Conservation (phyloP, 2,329 filamentous ascomycete genomes). For the Intubia oerlemansii region DNA sequence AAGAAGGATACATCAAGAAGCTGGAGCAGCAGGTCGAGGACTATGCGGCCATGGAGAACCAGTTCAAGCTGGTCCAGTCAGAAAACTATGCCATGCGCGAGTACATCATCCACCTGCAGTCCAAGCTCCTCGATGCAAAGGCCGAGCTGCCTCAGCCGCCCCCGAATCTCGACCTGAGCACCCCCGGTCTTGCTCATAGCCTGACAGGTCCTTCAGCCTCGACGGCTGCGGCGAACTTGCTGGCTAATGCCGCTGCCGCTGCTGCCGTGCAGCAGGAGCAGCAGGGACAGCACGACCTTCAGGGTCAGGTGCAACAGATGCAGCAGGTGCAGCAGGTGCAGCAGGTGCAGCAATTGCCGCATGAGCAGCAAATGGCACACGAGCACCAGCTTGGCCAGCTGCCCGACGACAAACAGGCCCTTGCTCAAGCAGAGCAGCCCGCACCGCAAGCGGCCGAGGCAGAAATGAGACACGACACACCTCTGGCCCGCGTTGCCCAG, state of each 20-base stretch:
- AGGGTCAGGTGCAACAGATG: too few species aligned
- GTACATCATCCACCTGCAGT: slow-evolving; percentile 81
- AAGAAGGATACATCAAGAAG: slow-evolving; percentile 96
- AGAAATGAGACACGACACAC: slow-evolving; percentile 7
- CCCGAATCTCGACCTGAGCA: slow-evolving; percentile 48
- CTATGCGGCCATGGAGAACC: slow-evolving; percentile 51
- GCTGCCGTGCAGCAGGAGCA: slow-evolving; percentile 3
- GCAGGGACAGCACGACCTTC: too few species aligned
- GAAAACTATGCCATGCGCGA: slow-evolving; percentile 85
- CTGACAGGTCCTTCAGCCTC: slow-evolving; percentile 1
- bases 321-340: slow-evolving; percentile 1
- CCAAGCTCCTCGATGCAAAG: slow-evolving; percentile 61
- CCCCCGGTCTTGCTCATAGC: slow-evolving; percentile 1
- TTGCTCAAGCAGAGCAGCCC: background rate
- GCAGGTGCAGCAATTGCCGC: background rate
- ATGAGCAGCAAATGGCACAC: background rate
- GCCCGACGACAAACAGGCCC: background rate
- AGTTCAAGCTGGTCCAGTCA: slow-evolving; percentile 58
- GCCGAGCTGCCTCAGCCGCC: slow-evolving; percentile 73
- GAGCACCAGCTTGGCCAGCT: too few species aligned
- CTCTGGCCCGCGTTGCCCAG: slow-evolving; percentile 28
- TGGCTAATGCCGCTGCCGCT: slow-evolving; percentile 4
- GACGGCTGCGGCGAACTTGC: slow-evolving; percentile 3
- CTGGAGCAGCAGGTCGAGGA: slow-evolving; percentile 85
- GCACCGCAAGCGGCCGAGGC: background rate